A percentile compares a stretch with the other conserved stretches of the same genome.
phyloP scores from a whole-genome alignment of 1,284 basidiomycete species.

The Pascua guehoae region DNA sequence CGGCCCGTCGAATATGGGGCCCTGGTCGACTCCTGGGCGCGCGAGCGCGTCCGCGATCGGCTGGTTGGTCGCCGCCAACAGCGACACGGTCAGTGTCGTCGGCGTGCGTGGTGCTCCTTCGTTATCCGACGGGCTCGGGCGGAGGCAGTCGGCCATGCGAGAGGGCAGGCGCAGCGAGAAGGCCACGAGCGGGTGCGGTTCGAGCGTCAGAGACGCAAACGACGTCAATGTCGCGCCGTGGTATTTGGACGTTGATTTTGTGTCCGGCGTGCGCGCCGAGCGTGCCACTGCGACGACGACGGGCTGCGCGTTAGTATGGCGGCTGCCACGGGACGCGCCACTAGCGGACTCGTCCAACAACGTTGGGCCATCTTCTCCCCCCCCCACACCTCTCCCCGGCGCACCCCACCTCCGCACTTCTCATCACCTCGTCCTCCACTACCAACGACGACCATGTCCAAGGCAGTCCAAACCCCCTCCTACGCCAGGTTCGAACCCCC shows the following conservation, averaged over 20 bases:
- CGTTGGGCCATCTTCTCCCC: too few relatives aligned
- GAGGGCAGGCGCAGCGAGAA: slow-evolving; percentile 87
- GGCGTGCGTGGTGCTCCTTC: not conserved
- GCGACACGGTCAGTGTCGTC: slow-evolving; percentile 28
- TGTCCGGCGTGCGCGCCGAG: not conserved
- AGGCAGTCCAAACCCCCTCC: too few relatives aligned
- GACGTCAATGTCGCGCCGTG: slow-evolving; percentile 91
- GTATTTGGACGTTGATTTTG: slow-evolving; percentile 22
- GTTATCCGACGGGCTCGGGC: slow-evolving; percentile 26
- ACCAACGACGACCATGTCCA: too few relatives aligned
- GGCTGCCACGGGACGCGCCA: too few relatives aligned
- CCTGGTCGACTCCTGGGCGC: slow-evolving; percentile 26
- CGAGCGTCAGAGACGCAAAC: slow-evolving; percentile 83
- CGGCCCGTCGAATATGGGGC: slow-evolving; percentile 21
- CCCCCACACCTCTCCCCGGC: too few relatives aligned
- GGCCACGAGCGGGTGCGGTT: slow-evolving; percentile 77
- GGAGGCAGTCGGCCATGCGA: slow-evolving; percentile 66
- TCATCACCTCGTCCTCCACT: too few relatives aligned
- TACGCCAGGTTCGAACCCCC: too few relatives aligned
- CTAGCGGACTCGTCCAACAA: too few relatives aligned
- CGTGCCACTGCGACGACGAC: slow-evolving; percentile 45
- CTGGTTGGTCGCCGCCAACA: slow-evolving; percentile 28
- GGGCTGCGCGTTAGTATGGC: slow-evolving; percentile 33
- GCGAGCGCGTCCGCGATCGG: slow-evolving; percentile 33
- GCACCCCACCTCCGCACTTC: too few relatives aligned